A percentile compares a stretch with the other conserved stretches of the same genome.
These are phyloP conservation scores for Xenosphaeropsis pyriputrescens DNA, from an alignment of 2,329 filamentous ascomycete species.

Conservation along the genomic window DNA sequence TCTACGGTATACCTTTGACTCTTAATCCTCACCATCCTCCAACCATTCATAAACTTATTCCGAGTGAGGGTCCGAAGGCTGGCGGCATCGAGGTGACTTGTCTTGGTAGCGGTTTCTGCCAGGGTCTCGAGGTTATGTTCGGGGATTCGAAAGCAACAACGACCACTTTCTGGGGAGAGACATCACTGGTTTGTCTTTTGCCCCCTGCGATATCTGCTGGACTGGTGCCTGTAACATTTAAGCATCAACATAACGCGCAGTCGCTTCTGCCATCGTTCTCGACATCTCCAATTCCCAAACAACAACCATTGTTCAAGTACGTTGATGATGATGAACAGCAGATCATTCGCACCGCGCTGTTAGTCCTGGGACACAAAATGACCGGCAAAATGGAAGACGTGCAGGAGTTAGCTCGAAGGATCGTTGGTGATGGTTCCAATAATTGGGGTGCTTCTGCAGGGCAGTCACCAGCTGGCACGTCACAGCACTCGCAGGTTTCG, in stretches of 20 bases:
- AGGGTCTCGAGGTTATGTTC: slow-evolving; percentile 73
- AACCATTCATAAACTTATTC: slow-evolving; percentile 70
- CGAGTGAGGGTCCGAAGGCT: slow-evolving; percentile 64
- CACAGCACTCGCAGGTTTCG: slow-evolving; percentile 27
- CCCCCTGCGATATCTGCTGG: slow-evolving; percentile 43
- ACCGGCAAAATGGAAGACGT: slow-evolving; percentile 47
- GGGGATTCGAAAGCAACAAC: slow-evolving; percentile 51
- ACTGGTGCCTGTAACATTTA: slow-evolving; percentile 43
- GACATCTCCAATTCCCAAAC: slow-evolving; percentile 28
- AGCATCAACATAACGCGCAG: slow-evolving; percentile 30
- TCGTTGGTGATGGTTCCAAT: slow-evolving; percentile 33
- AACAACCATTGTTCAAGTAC: slow-evolving; percentile 53
- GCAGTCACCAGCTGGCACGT: slow-evolving; percentile 26
- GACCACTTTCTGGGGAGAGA: slow-evolving; percentile 49
- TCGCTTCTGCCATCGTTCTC: slow-evolving; percentile 25
- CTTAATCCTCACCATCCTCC: slow-evolving; percentile 38
- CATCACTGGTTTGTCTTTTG: slow-evolving; percentile 46
- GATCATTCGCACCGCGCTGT: slow-evolving; percentile 52
- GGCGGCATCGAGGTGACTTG: slow-evolving; percentile 83
- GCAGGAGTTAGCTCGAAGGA: slow-evolving; percentile 43
- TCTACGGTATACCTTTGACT: slow-evolving; percentile 34
- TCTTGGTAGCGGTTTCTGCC: slow-evolving; percentile 66
- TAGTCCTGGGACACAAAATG: slow-evolving; percentile 48
- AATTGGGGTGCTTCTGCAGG: slow-evolving; percentile 30
- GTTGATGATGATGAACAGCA: slow-evolving; percentile 56